phyloP scores from a whole-genome alignment of 306 rosid genomes.

The Sesbania bispinosa region DNA sequence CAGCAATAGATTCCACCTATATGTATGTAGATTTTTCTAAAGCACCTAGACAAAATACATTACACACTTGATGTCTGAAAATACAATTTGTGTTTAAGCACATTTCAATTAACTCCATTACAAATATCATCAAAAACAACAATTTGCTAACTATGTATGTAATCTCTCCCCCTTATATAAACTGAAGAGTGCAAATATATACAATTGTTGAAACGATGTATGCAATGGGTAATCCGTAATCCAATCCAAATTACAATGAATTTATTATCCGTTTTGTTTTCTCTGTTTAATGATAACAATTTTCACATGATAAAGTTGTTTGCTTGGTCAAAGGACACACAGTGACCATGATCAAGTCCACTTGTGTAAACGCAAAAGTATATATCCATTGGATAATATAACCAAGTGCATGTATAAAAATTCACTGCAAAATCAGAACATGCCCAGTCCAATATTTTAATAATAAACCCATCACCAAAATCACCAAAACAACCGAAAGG shows the following conservation, averaged over 20 bases:
- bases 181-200: no score
- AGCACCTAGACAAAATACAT: no score
- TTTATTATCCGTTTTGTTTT: not conserved
- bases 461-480: not conserved
- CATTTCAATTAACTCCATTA: no score
- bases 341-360: not conserved
- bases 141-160: no score
- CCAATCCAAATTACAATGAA: not conserved
- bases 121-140: no score
- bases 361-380: not conserved
- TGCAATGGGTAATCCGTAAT: conserved; percentile 3
- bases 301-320: conserved; percentile 13
- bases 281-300: not conserved
- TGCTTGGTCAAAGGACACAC: conserved; percentile 11
- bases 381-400: conserved; percentile 19
- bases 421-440: no score
- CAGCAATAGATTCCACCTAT: no score
- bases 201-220: no score
- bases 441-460: not conserved
- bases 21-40: no score
- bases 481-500: not conserved
- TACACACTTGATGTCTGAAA: no score
- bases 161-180: no score
- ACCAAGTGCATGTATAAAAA: not conserved
- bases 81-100: no score